Base-by-base conservation (phyloP, 371 early-diverging fungal species). In the Batkoa obscura region DNA sequence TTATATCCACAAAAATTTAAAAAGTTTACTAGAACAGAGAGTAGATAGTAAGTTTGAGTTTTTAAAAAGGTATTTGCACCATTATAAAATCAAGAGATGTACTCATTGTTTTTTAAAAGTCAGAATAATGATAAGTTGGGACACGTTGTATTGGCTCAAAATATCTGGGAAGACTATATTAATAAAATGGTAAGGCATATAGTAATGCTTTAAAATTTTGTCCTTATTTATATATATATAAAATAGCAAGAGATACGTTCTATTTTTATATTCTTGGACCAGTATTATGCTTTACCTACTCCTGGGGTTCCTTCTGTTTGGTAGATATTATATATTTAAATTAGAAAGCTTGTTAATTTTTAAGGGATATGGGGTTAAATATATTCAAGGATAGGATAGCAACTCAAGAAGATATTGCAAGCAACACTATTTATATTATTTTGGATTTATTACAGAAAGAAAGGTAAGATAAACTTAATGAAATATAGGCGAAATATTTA, bases 311-410 rank as follows among this genome's bases (percentile, higher is more conserved):
- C 23, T 8, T 47, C 47, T 8, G 31, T 47, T 23, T 47, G 47
- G 47, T 47, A 47, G 4, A 8, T 8, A 8, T 4, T 30, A 47
- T 23, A 5, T 13, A 17, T 12, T 47, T 47, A n/a, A 17, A 47
- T 23, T 47, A 17, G 47, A n/a, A n/a, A n/a, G n/a, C n/a, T n/a
- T n/a, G n/a, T n/a, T n/a, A n/a, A n/a, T 8, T 4, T 8, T 8
- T 30, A 17, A 47, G 47, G 47, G 47, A 47, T 47, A 47, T 47
- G 47, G 47, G 47, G 47, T 47, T 47, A 31, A 47, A 47, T 30
- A 8, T 47, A 8, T 47, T 47, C 31, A n/a, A 31, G 47, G 4
- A 31, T 30, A n/a, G 31, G 6, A 31, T 47, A 31, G 23, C 31
- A 8, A 31, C n/a, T 23, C 23, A n/a, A 30, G 23, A n/a, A 8